Base-by-base conservation (phyloP, 495 filamentous ascomycete genomes). In the Lepidopterella palustris region DNA sequence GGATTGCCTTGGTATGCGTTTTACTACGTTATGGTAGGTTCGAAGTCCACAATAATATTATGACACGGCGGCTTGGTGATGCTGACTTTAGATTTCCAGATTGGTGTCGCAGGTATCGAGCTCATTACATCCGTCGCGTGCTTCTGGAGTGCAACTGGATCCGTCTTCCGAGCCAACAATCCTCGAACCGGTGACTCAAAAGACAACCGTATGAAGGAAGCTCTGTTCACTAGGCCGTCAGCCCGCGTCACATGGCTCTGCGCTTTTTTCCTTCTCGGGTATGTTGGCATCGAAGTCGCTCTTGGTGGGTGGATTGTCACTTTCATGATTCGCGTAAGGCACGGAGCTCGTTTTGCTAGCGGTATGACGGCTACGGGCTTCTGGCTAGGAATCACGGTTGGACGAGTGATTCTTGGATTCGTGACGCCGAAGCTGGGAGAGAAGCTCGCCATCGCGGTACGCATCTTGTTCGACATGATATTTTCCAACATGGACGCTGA, bases 281-380 rank as follows among this genome's bases (percentile, higher is more conserved):
- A 93, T 65, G 88, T 93, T 10, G 90, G 90, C 42, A 74, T 85
- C n/a, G 90, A 96, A 70, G 90, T 96, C 21, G 84, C 86, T 0
- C 78, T 95, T 0, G 89, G 89, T 28, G 84, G 84, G 8, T 87
- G 84, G 84, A 81, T 86, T 59, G 82, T 84, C 31, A 80, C 77
- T 2, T 87, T 85, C 60, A 86, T 86, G 82, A 80, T 82, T 15
- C 73, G 74, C 11, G 78, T 85, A 18, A 73, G 84, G 18, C 66
- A 84, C 52, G 82, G 79, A 2, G 65, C 58, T 8, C 68, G 76
- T 2, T 86, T 86, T 60, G 77, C 77, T 4, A 78, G 77, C 58
- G 83, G 84, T 40, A 83, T 87, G 80, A 80, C 77, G 1, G 80
- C 81, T 2, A 85, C 82, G 13, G 84, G 84, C 0, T 86, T 84